A percentile compares a stretch with the other conserved stretches of the same genome.
Conservation (phyloP, 31 red algal genomes). For the Porphyra umbilicalis region DNA sequence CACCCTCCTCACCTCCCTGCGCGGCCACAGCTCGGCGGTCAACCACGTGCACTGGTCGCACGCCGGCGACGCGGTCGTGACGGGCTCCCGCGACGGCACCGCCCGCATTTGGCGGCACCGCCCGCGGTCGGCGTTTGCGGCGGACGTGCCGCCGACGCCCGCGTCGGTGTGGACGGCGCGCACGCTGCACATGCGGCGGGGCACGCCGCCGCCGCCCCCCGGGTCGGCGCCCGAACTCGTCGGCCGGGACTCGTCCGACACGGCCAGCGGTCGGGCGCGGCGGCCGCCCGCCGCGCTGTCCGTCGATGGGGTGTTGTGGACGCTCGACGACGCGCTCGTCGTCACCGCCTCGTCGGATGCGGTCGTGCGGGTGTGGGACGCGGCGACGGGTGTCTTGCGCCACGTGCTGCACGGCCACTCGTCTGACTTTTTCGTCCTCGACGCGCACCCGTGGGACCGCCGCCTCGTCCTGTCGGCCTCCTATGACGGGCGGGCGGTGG, state of each 20-base stretch:
- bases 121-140: neutral
- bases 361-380: constrained; percentile 79
- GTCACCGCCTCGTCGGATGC: constrained; percentile 73
- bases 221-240: neutral
- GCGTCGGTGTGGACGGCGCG: neutral
- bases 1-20: constrained; percentile 38
- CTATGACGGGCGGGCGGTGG: constrained; percentile 54
- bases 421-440: constrained; percentile 58
- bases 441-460: constrained; percentile 69
- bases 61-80: constrained; percentile 50
- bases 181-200: neutral
- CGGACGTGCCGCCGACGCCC: neutral
- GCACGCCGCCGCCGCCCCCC: neutral
- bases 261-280: constrained; percentile 23
- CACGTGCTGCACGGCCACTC: constrained; percentile 61
- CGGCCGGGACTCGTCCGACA: neutral
- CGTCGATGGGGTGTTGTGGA: constrained; percentile 75
- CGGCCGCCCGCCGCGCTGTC: constrained; percentile 35
- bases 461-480: constrained; percentile 67
- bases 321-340: constrained; percentile 48
- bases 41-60: constrained; percentile 78
- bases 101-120: constrained; percentile 68
- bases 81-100: constrained; percentile 71
- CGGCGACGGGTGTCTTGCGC: constrained; percentile 38
- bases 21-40: constrained; percentile 59